phyloP scores from a whole-genome alignment of 495 filamentous ascomycete genomes.

The Penicillium steckii region DNA sequence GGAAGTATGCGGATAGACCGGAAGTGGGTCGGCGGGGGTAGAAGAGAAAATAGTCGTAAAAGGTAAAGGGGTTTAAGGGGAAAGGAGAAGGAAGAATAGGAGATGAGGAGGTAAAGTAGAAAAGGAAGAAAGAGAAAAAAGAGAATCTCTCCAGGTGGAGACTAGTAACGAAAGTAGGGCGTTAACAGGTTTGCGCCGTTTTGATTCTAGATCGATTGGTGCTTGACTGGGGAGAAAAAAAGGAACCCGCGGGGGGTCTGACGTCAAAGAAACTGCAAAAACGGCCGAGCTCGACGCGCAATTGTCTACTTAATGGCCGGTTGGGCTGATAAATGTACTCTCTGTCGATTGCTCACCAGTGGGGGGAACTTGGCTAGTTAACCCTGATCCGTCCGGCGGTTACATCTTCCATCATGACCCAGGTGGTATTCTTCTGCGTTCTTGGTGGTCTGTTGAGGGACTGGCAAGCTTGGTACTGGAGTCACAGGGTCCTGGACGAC shows the following conservation, averaged over 20 bases:
- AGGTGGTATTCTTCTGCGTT: too few species aligned
- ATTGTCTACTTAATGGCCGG: background rate
- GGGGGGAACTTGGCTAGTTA: background rate
- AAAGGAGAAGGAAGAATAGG: background rate
- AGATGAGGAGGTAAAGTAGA: background rate
- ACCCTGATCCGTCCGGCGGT: background rate
- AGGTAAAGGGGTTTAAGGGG: background rate
- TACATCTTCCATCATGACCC: background rate
- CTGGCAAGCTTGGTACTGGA: too few species aligned
- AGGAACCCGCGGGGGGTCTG: conserved; percentile 13
- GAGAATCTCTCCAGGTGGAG: background rate
- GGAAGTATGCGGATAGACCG: conserved; percentile 3
- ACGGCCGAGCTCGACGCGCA: background rate
- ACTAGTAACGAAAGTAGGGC: background rate
- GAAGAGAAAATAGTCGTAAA: background rate
- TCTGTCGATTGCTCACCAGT: background rate
- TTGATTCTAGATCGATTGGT: conserved; percentile 13
- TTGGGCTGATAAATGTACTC: background rate
- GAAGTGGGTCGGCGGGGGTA: background rate
- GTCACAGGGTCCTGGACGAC: too few species aligned
- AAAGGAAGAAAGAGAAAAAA: background rate
- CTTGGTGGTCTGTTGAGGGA: too few species aligned
- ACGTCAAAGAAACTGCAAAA: conserved; percentile 24
- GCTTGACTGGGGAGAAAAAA: conserved; percentile 6
- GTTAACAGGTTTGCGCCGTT: conserved; percentile 5